These are phyloP conservation scores for Dorcoceras hygrometricum DNA, from an alignment of 257 asterid genomes.

Conservation along the genomic window DNA sequence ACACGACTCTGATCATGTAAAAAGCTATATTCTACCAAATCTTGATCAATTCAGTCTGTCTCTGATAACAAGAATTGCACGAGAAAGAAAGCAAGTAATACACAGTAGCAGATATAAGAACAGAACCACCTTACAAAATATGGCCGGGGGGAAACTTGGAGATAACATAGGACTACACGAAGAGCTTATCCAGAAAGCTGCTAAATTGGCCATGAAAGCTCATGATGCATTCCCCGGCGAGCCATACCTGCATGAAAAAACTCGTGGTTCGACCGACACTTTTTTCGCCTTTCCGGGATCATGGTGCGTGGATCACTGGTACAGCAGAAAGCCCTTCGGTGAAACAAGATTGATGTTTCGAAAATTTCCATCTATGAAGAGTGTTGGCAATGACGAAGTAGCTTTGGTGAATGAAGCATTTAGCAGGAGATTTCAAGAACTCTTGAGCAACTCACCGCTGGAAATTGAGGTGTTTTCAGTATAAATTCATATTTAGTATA, in stretches of 20 bases:
- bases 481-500: not conserved
- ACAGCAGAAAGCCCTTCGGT: constrained; percentile 50
- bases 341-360: constrained; percentile 42
- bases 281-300: constrained; percentile 70
- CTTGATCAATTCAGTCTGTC: constrained; percentile 14
- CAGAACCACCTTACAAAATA: constrained; percentile 8
- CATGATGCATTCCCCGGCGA: constrained; percentile 48
- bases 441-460: constrained; percentile 47
- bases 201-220: constrained; percentile 62
- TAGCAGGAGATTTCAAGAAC: constrained; percentile 43
- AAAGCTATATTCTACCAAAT: not conserved
- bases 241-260: constrained; percentile 51
- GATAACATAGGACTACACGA: constrained; percentile 47
- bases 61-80: not conserved
- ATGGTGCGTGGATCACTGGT: constrained; percentile 65
- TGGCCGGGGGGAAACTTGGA: constrained; percentile 50
- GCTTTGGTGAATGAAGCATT: constrained; percentile 70
- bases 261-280: constrained; percentile 40
- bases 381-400: constrained; percentile 53
- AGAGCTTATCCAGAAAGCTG: constrained; percentile 60
- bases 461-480: constrained; percentile 48
- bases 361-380: constrained; percentile 58
- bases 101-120: not conserved
- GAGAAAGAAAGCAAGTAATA: not conserved
- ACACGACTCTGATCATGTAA: constrained; percentile 5